These are phyloP conservation scores for Ascochyta viciae-villosae DNA, from an alignment of 2,329 filamentous ascomycete genomes.

Conservation along the genomic window DNA sequence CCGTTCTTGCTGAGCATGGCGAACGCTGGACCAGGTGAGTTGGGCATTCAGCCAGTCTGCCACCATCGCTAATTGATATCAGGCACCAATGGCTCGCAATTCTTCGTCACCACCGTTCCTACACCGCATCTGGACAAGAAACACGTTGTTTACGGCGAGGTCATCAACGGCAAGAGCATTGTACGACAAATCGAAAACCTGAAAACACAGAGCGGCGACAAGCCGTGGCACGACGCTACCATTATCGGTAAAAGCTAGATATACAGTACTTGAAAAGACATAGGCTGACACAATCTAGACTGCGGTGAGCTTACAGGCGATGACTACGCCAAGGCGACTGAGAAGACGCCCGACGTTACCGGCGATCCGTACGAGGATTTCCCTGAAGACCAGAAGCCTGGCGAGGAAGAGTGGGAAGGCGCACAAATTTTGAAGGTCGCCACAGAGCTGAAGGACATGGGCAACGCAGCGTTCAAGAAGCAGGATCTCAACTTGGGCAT, in stretches of 20 bases:
- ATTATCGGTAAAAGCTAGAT: constrained; percentile 60
- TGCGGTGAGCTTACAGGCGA: constrained; percentile 84
- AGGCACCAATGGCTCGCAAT: constrained; percentile 96
- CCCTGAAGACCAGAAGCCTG: constrained; percentile 76
- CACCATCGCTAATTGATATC: constrained; percentile 17
- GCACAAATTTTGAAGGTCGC: constrained; percentile 78
- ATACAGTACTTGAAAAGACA: not conserved
- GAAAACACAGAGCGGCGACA: constrained; percentile 75
- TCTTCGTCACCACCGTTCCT: constrained; percentile 96
- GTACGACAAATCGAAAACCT: constrained; percentile 90
- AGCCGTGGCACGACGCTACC: constrained; percentile 72
- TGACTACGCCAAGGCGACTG: constrained; percentile 70
- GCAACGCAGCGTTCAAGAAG: constrained; percentile 90
- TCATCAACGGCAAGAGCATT: constrained; percentile 89
- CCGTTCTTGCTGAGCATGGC: constrained; percentile 97
- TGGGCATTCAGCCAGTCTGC: no score
- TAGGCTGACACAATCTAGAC: constrained; percentile 56
- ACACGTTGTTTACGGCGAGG: constrained; percentile 96
- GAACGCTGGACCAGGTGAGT: constrained; percentile 87
- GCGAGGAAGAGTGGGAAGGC: constrained; percentile 67
- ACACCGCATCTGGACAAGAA: constrained; percentile 95
- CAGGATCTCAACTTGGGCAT: constrained; percentile 74
- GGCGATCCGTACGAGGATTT: constrained; percentile 96
- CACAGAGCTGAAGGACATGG: constrained; percentile 84
- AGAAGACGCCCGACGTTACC: constrained; percentile 76